Evolutionary conservation across 2,329 filamentous ascomycete genomes (phyloP).

Genomic region (Neofusicoccum umdonicola): DNA sequence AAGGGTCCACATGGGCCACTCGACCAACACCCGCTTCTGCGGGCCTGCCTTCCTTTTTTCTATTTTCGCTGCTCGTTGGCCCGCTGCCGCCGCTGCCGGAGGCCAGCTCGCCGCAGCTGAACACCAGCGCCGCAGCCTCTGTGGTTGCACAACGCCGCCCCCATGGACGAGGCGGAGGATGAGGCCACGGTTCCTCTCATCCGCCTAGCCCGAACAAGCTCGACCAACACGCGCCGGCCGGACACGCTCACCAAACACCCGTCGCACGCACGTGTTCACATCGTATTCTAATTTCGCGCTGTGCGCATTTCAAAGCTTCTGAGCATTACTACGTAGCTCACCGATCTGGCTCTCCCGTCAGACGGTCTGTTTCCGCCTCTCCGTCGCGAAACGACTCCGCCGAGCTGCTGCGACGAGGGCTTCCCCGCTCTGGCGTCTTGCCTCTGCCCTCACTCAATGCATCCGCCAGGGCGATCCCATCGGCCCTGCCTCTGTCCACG

Average conservation of each 20-base stretch:
- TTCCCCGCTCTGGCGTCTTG: conserved; percentile 1
- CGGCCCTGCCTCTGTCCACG: conserved; percentile 60
- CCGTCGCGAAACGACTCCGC: background rate
- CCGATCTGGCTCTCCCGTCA: background rate
- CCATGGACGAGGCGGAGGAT: background rate
- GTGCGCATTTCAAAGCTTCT: background rate
- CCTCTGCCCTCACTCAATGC: conserved; percentile 30
- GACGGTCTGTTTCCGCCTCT: conserved; percentile 2
- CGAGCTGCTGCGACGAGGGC: background rate
- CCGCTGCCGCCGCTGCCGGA: background rate
- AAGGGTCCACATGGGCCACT: conserved; percentile 6
- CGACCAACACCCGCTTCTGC: background rate
- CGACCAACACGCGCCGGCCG: background rate
- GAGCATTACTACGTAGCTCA: background rate
- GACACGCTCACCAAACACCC: background rate
- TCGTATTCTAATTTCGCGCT: conserved; percentile 10
- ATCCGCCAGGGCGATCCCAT: conserved; percentile 41
- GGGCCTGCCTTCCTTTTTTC: background rate
- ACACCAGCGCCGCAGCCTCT: too few species aligned
- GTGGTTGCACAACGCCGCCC: too few species aligned
- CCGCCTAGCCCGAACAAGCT: conserved; percentile 10
- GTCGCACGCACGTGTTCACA: background rate
- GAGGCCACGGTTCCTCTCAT: background rate
- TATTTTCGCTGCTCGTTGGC: background rate
- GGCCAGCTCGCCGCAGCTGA: background rate